Evolutionary conservation across 495 filamentous ascomycete species (phyloP).

Genomic region (Amniculicola lignicola): DNA sequence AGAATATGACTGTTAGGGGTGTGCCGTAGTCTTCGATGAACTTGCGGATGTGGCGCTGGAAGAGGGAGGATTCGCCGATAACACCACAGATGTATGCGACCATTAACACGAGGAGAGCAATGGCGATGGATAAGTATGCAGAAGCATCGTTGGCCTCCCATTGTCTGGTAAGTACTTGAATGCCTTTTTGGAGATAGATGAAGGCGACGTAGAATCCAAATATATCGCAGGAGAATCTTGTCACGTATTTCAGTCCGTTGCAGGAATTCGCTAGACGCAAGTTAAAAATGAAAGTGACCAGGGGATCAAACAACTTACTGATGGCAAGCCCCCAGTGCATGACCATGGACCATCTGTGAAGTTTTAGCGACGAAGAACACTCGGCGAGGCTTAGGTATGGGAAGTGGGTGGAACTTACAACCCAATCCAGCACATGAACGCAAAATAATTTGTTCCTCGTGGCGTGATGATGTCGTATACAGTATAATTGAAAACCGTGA

Average conservation of each 20-base stretch:
- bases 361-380: too few relatives aligned
- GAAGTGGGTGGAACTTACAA: constrained; percentile 16
- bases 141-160: constrained; percentile 36
- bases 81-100: constrained; percentile 41
- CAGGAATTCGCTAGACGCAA: constrained; percentile 44
- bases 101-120: constrained; percentile 42
- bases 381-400: constrained; percentile 6
- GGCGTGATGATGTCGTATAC: constrained; percentile 46
- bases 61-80: constrained; percentile 37
- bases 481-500: constrained; percentile 48
- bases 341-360: constrained; percentile 43
- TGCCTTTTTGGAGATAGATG: constrained; percentile 46
- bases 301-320: too few relatives aligned
- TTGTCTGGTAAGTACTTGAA: constrained; percentile 36
- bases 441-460: constrained; percentile 37
- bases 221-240: constrained; percentile 45
- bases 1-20: constrained; percentile 76
- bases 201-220: constrained; percentile 49
- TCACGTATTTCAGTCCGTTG: constrained; percentile 46
- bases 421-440: constrained; percentile 45
- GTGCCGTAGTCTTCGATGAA: constrained; percentile 45
- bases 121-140: constrained; percentile 40
- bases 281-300: background rate
- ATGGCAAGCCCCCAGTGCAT: constrained; percentile 42
- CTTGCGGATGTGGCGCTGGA: constrained; percentile 40